Evolutionary conservation across 768 basidiomycete genomes (phyloP).

Genomic region (Amanita brunnescens): DNA sequence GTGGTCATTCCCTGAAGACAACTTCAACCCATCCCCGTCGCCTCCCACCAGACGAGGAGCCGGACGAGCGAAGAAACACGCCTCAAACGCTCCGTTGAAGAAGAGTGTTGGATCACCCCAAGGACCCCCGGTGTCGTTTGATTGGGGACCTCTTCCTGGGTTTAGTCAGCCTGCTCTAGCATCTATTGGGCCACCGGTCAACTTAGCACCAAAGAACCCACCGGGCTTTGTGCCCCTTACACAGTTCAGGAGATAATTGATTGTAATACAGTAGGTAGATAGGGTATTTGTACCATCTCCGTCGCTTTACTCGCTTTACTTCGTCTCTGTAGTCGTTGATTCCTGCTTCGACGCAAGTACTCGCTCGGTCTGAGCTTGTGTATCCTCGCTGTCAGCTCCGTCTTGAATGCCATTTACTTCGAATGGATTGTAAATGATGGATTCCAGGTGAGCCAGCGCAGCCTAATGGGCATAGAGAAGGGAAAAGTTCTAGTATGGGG

Average conservation of each 20-base stretch:
- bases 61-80: conserved; percentile 29
- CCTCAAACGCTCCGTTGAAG: conserved; percentile 27
- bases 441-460: conserved; percentile 74
- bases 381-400: background rate
- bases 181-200: conserved; percentile 10
- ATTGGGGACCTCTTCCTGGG: conserved; percentile 56
- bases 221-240: conserved; percentile 9
- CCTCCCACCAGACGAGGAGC: conserved; percentile 26
- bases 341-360: background rate
- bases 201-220: background rate
- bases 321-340: background rate
- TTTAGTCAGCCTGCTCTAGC: conserved; percentile 23
- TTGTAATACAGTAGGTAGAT: conserved; percentile 2
- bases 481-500: conserved; percentile 69
- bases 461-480: conserved; percentile 40
- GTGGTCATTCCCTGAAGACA: conserved; percentile 30
- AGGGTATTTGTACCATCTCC: background rate
- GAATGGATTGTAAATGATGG: conserved; percentile 59
- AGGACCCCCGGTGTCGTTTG: conserved; percentile 29
- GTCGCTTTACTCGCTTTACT: background rate
- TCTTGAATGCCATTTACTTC: conserved; percentile 9
- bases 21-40: conserved; percentile 30
- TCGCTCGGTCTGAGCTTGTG: background rate
- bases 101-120: conserved; percentile 19
- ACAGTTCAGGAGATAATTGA: conserved; percentile 4